A percentile compares a stretch with the other conserved stretches of the same genome.
These are phyloP conservation scores for Sporisorium exsertum DNA, from an alignment of 1,284 basidiomycete genomes.

Conservation along the genomic window DNA sequence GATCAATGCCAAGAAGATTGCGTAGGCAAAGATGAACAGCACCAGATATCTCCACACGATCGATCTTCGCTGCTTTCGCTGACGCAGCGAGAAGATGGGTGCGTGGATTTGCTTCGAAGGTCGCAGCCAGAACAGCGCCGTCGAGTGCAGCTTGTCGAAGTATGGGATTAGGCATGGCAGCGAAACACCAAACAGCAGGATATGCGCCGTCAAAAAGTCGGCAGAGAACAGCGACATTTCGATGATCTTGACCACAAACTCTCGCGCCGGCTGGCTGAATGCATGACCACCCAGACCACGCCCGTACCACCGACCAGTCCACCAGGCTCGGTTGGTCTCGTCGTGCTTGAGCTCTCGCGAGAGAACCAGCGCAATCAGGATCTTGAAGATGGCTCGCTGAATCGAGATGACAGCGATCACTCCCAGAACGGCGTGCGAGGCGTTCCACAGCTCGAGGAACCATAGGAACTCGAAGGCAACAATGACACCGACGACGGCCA, in stretches of 20 bases:
- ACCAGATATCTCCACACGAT: constrained; percentile 77
- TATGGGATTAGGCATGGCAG: constrained; percentile 71
- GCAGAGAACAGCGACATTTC: constrained; percentile 68
- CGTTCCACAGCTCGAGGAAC: constrained; percentile 93
- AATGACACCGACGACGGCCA: constrained; percentile 66
- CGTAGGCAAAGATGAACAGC: constrained; percentile 82
- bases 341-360: constrained; percentile 69
- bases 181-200: constrained; percentile 71
- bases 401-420: constrained; percentile 70
- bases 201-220: constrained; percentile 65
- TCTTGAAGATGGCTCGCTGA: constrained; percentile 69
- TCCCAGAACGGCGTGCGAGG: constrained; percentile 81
- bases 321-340: constrained; percentile 70
- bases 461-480: constrained; percentile 74
- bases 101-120: constrained; percentile 75
- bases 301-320: constrained; percentile 69
- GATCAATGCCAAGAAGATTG: constrained; percentile 79
- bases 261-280: constrained; percentile 68
- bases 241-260: constrained; percentile 69
- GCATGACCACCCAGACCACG: constrained; percentile 67
- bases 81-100: constrained; percentile 78
- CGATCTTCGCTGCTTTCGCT: constrained; percentile 65
- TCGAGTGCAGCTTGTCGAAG: constrained; percentile 65
- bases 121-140: constrained; percentile 71
- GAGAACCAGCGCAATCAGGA: constrained; percentile 65